Percentiles rank a stretch among this genome's conserved stretches.
phyloP scores from a whole-genome alignment of 202 grass and related monocot genomes.

The Setaria viridis region DNA sequence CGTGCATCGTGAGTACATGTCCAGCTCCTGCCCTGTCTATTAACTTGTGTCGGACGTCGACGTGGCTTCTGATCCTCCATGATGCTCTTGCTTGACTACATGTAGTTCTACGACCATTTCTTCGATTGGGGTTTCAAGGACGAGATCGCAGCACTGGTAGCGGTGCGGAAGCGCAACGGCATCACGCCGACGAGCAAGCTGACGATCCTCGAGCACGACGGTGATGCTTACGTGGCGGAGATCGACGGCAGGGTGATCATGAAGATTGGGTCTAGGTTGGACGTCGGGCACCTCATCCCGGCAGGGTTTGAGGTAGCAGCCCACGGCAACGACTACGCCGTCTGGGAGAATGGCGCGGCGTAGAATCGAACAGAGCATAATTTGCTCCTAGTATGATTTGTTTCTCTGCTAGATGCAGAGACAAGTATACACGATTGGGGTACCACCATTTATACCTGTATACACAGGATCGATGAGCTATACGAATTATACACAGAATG shows the following conservation, averaged over 20 bases:
- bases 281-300: neutral
- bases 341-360: neutral
- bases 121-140: neutral
- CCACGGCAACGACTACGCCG: neutral
- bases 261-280: conserved; percentile 62
- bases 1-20: neutral
- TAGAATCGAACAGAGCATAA: neutral
- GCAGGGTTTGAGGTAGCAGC: neutral
- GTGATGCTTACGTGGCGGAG: conserved; percentile 14
- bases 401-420: neutral
- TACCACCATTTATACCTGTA: neutral
- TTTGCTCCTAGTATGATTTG: neutral
- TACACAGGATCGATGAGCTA: neutral
- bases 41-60: no score
- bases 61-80: no score
- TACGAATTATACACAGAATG: neutral
- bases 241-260: conserved; percentile 72
- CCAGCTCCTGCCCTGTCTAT: no score
- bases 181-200: neutral
- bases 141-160: neutral
- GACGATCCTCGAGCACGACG: neutral
- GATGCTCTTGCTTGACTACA: neutral
- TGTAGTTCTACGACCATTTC: neutral
- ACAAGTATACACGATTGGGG: neutral
- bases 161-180: neutral